Conservation (phyloP, 2,329 filamentous ascomycete species). For the Paraphaeosphaeria sporulosa region DNA sequence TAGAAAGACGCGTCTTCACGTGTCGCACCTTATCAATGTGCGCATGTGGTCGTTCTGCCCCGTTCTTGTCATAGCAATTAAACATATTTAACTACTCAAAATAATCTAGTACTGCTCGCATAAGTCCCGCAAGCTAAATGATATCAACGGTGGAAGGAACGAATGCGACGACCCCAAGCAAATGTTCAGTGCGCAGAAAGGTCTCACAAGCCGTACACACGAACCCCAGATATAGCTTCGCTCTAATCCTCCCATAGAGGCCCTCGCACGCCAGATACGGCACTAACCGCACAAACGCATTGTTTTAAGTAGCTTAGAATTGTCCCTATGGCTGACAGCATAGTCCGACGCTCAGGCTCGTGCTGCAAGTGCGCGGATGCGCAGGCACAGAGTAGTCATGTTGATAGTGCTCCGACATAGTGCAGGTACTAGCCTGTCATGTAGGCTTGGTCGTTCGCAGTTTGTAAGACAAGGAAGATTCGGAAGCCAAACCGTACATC, state of each 20-base stretch:
- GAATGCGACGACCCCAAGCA: background rate
- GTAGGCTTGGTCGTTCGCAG: slow-evolving; percentile 17
- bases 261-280: slow-evolving; percentile 19
- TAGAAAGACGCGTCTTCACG: background rate
- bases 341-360: slow-evolving; percentile 18
- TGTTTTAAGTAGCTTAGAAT: slow-evolving; percentile 10
- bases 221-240: slow-evolving; percentile 22
- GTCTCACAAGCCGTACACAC: slow-evolving; percentile 1
- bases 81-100: background rate
- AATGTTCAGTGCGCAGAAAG: slow-evolving; percentile 18
- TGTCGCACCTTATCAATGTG: no score
- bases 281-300: slow-evolving; percentile 19
- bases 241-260: slow-evolving; percentile 16
- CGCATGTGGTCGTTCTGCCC: no score
- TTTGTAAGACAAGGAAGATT: slow-evolving; percentile 13
- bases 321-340: slow-evolving; percentile 18
- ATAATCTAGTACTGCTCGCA: no score
- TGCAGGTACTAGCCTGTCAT: slow-evolving; percentile 21
- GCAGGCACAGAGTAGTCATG: slow-evolving; percentile 17
- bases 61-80: background rate
- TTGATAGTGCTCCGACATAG: slow-evolving; percentile 15
- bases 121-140: no score
- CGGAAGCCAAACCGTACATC: background rate
- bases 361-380: slow-evolving; percentile 17
- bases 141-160: no score